A percentile compares a stretch with the other conserved stretches of the same genome.
Conservation (phyloP, 768 basidiomycete genomes). For the Leccinellum rugosiceps region DNA sequence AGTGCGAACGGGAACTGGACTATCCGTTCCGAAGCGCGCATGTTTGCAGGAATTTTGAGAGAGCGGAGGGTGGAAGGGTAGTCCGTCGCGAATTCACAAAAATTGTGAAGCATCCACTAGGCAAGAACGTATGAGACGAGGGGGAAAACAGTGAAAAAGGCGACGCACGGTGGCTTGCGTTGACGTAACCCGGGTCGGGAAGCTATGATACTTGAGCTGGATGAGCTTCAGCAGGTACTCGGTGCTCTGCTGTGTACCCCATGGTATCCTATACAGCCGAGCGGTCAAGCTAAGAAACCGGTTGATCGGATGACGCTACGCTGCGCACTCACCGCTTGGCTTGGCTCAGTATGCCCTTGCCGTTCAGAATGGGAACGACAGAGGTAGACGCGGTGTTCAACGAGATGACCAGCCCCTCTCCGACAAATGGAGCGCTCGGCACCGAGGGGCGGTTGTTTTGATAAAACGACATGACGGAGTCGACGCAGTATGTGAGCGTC, state of each 20-base stretch:
- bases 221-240: constrained; percentile 92
- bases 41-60: constrained; percentile 60
- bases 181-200: constrained; percentile 79
- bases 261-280: constrained; percentile 74
- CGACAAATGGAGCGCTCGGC: constrained; percentile 36
- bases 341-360: constrained; percentile 79
- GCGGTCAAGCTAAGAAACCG: neutral
- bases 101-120: constrained; percentile 89
- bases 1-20: constrained; percentile 84
- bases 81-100: constrained; percentile 79
- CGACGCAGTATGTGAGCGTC: constrained; percentile 81
- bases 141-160: neutral
- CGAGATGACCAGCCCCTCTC: constrained; percentile 84
- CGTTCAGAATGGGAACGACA: constrained; percentile 81
- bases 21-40: constrained; percentile 66
- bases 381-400: constrained; percentile 92
- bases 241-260: constrained; percentile 87
- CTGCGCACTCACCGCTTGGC: constrained; percentile 69
- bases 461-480: constrained; percentile 91
- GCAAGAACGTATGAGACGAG: neutral
- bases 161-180: constrained; percentile 69
- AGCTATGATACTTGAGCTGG: constrained; percentile 93
- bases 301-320: neutral
- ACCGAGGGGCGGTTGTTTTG: constrained; percentile 56
- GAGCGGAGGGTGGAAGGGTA: constrained; percentile 65